Base-by-base conservation (phyloP, 257 asterid species). In the Paraleonurus japonicus region DNA sequence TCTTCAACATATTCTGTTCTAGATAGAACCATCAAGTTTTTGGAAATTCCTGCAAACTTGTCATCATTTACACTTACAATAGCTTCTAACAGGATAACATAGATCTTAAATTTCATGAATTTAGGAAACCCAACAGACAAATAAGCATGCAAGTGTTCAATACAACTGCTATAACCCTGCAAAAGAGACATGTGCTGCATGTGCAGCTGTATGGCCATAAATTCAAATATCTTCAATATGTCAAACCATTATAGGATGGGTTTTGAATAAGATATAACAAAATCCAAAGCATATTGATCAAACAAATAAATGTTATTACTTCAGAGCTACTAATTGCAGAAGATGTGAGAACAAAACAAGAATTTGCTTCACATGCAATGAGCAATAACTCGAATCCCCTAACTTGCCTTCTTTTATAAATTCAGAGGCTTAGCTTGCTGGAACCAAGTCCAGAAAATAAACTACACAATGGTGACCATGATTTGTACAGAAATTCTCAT, bases 311-410 rank as follows among this genome's bases (percentile, higher is more conserved):
- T n/a, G 23, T 24, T 30, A 45, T 54, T 57, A 20, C 48, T 39
- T 35, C 19, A 5, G n/a, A 30, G 4, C 16, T 63, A 20, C 51
- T 7, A 27, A 74, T 65, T 39, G 60, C 70, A 70, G 32, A 27
- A 61, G 58, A 64, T 26, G n/a, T 23, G 47, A 33, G n/a, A 55
- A n/a, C 10, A 72, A 50, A 32, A 51, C 57, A 20, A 60, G 19
- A 48, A 22, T 32, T 24, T 51, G 30, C 17, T 54, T 64, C 30
- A 65, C 58, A 28, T 65, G 58, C 17, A 22, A 39, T 26, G 39
- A 73, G 65, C 78, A 65, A 54, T 11, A 37, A 64, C 43, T 51
- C 53, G 66, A 64, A 45, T 37, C 24, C 54, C 64, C 58, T 24
- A 26, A 47, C 48, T 33, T 48, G 65, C 57, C 47, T 30, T 73